Percentiles rank a stretch among this genome's conserved stretches.
These are phyloP conservation scores for Agrocybe praecox DNA, from an alignment of 768 basidiomycete genomes.

Conservation along the genomic window DNA sequence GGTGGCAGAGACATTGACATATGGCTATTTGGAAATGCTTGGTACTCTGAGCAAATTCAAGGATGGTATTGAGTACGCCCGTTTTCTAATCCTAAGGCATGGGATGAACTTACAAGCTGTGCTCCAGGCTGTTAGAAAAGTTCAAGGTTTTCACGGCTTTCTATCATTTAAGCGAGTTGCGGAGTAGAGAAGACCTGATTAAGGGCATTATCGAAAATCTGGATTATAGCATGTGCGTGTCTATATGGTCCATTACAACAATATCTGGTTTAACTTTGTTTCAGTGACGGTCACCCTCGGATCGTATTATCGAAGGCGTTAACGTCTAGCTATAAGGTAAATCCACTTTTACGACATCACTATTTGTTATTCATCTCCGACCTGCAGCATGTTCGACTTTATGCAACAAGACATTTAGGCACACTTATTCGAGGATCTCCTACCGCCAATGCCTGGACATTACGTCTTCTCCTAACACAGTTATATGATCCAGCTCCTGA, in stretches of 20 bases:
- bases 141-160: constrained; percentile 94
- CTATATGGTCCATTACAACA: background rate
- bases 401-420: constrained; percentile 87
- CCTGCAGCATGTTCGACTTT: constrained; percentile 78
- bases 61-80: constrained; percentile 85
- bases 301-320: constrained; percentile 93
- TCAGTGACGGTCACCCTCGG: constrained; percentile 91
- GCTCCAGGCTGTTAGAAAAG: constrained; percentile 81
- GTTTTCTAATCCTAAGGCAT: background rate
- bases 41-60: constrained; percentile 86
- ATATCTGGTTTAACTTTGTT: constrained; percentile 10
- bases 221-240: constrained; percentile 82
- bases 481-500: constrained; percentile 91
- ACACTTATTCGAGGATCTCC: constrained; percentile 69
- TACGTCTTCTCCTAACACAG: constrained; percentile 91
- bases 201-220: constrained; percentile 89
- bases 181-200: constrained; percentile 90
- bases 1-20: constrained; percentile 80
- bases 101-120: background rate
- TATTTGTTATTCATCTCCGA: background rate
- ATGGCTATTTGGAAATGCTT: constrained; percentile 95
- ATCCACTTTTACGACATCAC: constrained; percentile 8
- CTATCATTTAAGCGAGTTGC: constrained; percentile 91
- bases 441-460: constrained; percentile 81
- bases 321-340: constrained; percentile 88